Percentiles rank a stretch among this genome's conserved stretches.
phyloP scores from a whole-genome alignment of 306 rosid genomes.

The Trifolium repens region DNA sequence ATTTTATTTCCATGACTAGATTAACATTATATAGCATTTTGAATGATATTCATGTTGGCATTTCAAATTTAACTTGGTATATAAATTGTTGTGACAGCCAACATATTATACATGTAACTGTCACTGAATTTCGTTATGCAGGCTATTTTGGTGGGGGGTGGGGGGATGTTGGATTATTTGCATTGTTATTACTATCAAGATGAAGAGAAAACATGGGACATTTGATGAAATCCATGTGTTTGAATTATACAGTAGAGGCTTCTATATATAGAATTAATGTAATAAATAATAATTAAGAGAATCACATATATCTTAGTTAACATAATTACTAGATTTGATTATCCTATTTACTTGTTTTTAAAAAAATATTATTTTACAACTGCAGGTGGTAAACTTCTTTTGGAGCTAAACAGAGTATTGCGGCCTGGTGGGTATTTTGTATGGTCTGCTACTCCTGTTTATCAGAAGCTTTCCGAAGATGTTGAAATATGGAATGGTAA shows the following conservation, averaged over 20 bases:
- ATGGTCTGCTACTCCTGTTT: slow-evolving; percentile 99
- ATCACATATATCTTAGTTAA: slow-evolving; percentile 11
- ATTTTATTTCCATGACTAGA: slow-evolving; percentile 26
- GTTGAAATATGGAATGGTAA: slow-evolving; percentile 89
- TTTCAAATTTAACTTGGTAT: slow-evolving; percentile 30
- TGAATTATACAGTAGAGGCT: not conserved
- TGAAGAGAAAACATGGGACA: not conserved
- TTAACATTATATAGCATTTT: slow-evolving; percentile 25
- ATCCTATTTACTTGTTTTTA: slow-evolving; percentile 8
- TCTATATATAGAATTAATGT: not conserved
- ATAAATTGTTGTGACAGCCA: slow-evolving; percentile 4
- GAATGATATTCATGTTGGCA: slow-evolving; percentile 11
- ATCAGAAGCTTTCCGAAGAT: slow-evolving; percentile 87
- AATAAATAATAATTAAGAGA: slow-evolving; percentile 19
- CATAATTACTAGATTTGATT: slow-evolving; percentile 21
- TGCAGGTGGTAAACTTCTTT: slow-evolving; percentile 97
- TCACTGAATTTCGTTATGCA: slow-evolving; percentile 26
- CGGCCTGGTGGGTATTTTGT: slow-evolving; percentile 98
- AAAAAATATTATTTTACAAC: slow-evolving; percentile 23
- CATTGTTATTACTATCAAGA: not conserved
- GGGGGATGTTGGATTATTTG: slow-evolving; percentile 22
- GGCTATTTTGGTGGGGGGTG: slow-evolving; percentile 14
- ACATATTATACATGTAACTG: slow-evolving; percentile 18
- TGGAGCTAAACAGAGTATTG: slow-evolving; percentile 94
- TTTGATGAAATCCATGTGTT: slow-evolving; percentile 18